Base-by-base conservation (phyloP, 768 basidiomycete species). In the Pulveroboletus ravenelii region DNA sequence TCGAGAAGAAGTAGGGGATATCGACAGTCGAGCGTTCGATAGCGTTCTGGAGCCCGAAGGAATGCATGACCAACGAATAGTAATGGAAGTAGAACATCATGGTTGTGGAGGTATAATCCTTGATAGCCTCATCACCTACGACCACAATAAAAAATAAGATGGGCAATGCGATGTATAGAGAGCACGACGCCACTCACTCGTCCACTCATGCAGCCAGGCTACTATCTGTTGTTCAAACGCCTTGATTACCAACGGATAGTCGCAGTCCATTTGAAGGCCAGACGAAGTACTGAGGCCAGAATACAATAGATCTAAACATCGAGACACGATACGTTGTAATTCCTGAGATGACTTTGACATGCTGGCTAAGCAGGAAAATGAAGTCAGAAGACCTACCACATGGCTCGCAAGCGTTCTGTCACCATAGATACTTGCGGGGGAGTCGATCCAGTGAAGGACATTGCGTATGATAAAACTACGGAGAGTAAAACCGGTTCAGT, bases 21-120 rank as follows among this genome's bases (percentile, higher is more conserved):
- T 93, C 82, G 38, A 87, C 68, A 1, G 78, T 70, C 4, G 80
- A 76, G 17, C 80, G 78, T 68, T 95, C 94, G 49, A 97, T 71
- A n/a, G 95, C 92, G 62, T 95, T 89, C 67, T 99, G 94, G 38
- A 99, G 77, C 10, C 95, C 95, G 59, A 99, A 99, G 1, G 94
- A 95, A 64, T 96, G 93, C 51, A 97, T 72, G 34, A 96, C 89
- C 45, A 99, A 79, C 70, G 82, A 80, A 23, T 85, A 81, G 61
- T 95, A 95, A 64, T 90, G 80, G 70, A 80, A 87, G 65, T 91
- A 92, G 63, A 93, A 94, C 56, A 79, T 73, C 25, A 79, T 76
- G 41, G 66, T 61, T 10, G 62, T 59, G 23, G 55, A 51, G 13
- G 45, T 15, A 37, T 71, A 60, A 27, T 68, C 65, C 45, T 58